A percentile compares a stretch with the other conserved stretches of the same genome.
Conservation (phyloP, 148 eudicot species). For the Fagopyrum homotropicum region DNA sequence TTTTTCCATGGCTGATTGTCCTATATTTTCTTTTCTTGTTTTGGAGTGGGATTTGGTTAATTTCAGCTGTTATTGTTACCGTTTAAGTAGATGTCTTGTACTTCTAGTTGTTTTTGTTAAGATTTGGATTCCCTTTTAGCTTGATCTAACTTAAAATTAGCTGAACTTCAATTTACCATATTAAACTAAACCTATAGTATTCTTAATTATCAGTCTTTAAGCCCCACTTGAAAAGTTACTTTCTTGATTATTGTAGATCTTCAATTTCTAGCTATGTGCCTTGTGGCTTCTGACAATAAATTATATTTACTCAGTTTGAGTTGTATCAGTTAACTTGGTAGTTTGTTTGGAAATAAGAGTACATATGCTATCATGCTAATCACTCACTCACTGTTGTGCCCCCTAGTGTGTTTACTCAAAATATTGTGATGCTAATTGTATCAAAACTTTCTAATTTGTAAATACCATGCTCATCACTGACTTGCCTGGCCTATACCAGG, state of each 20-base stretch:
- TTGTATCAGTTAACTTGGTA: neutral
- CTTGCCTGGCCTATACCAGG: no score
- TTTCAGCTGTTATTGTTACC: neutral
- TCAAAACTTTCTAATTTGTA: neutral
- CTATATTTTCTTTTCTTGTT: slow-evolving; percentile 4
- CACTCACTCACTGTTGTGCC: neutral
- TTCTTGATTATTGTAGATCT: neutral
- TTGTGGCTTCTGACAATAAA: neutral
- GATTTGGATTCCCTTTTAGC: neutral
- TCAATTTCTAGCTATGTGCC: neutral
- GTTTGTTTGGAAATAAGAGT: neutral
- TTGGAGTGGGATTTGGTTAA: neutral
- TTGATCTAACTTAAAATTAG: neutral
- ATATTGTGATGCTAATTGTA: neutral
- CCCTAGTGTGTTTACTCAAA: neutral
- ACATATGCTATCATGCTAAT: slow-evolving; percentile 2
- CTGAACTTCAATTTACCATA: neutral
- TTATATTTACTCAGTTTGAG: neutral
- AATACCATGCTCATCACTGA: neutral
- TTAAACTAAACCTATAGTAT: neutral
- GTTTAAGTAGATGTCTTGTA: neutral
- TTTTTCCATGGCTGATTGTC: slow-evolving; percentile 4
- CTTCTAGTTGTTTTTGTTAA: neutral
- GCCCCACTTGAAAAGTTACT: neutral
- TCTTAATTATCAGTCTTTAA: neutral